phyloP scores from a whole-genome alignment of 805 yeast species.

The Kluyveromyces nonfermentans region DNA sequence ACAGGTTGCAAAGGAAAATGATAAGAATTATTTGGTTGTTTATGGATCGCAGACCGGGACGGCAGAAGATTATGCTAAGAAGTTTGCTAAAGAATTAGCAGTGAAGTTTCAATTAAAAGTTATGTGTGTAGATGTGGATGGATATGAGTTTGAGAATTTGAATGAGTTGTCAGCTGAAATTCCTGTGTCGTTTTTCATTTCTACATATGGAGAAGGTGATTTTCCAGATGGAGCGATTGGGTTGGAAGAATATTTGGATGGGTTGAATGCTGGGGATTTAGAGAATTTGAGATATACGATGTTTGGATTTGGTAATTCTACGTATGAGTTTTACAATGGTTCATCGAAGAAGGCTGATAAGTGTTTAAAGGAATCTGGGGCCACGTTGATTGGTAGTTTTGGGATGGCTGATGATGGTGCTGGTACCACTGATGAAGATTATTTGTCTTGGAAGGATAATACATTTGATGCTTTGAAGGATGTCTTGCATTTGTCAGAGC shows the following conservation, averaged over 20 bases:
- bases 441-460: slow-evolving; percentile 81
- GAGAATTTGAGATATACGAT: slow-evolving; percentile 55
- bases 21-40: slow-evolving; percentile 70
- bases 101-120: slow-evolving; percentile 73
- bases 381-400: slow-evolving; percentile 57
- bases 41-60: slow-evolving; percentile 98
- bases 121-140: slow-evolving; percentile 81
- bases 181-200: slow-evolving; percentile 67
- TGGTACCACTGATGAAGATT: slow-evolving; percentile 94
- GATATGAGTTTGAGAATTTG: slow-evolving; percentile 74
- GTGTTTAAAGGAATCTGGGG: slow-evolving; percentile 53
- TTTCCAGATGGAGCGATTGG: slow-evolving; percentile 91
- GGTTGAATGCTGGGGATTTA: slow-evolving; percentile 45
- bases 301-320: slow-evolving; percentile 91
- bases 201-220: slow-evolving; percentile 98
- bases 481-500: slow-evolving; percentile 63
- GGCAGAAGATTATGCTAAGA: slow-evolving; percentile 92
- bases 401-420: slow-evolving; percentile 95
- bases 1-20: slow-evolving; percentile 46
- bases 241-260: slow-evolving; percentile 59
- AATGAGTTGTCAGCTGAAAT: slow-evolving; percentile 50
- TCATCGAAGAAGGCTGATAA: slow-evolving; percentile 58
- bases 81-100: slow-evolving; percentile 80
- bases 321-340: slow-evolving; percentile 85
- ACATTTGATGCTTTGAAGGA: slow-evolving; percentile 58